A percentile compares a stretch with the other conserved stretches of the same genome.
These are phyloP conservation scores for Quercus tomentella DNA, from an alignment of 331 rosid genomes.

Conservation along the genomic window DNA sequence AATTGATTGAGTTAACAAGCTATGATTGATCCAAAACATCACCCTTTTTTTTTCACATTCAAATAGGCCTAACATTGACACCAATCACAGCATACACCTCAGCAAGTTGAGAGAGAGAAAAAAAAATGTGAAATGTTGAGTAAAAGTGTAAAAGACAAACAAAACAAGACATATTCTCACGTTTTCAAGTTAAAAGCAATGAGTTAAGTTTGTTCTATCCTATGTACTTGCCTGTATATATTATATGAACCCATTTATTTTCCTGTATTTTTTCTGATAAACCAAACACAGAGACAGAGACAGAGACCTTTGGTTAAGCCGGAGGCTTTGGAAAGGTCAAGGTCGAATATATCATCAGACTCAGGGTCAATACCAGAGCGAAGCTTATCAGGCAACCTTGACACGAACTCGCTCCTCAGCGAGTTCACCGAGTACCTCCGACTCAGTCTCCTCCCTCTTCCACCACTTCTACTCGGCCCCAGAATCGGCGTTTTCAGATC, in stretches of 20 bases:
- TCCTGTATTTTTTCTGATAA: background rate
- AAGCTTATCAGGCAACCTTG: constrained; percentile 34
- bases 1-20: no score
- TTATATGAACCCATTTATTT: background rate
- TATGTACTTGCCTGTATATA: no score
- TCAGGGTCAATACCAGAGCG: constrained; percentile 30
- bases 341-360: background rate
- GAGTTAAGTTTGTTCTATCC: no score
- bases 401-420: constrained; percentile 35
- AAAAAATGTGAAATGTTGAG: no score
- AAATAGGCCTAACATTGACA: no score
- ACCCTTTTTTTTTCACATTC: no score
- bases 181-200: no score
- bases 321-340: constrained; percentile 24
- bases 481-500: constrained; percentile 23
- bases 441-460: constrained; percentile 16
- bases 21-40: no score
- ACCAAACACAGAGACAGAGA: background rate
- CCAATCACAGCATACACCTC: no score
- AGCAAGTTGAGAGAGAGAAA: no score
- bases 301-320: constrained; percentile 30
- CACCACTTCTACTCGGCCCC: constrained; percentile 12
- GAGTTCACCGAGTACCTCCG: constrained; percentile 40
- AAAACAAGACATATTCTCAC: no score
- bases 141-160: no score